Percentiles rank a stretch among this genome's conserved stretches.
These are phyloP conservation scores for Strigomonas culicis DNA, from an alignment of 208 protist genomes.

Conservation along the genomic window DNA sequence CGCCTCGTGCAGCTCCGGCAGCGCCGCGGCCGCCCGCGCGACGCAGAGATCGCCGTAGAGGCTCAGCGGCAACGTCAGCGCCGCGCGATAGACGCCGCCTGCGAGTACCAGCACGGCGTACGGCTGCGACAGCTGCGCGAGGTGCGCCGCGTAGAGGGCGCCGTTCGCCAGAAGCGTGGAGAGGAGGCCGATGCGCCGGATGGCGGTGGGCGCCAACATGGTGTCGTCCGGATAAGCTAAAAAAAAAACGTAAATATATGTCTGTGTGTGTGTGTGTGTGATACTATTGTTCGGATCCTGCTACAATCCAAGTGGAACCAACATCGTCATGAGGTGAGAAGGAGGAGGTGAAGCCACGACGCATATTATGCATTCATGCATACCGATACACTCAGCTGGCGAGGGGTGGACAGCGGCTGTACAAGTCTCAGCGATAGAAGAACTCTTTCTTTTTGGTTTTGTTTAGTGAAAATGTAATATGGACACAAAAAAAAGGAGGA, in stretches of 20 bases:
- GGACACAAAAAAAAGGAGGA: background rate
- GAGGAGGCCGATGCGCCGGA: slow-evolving; percentile 42
- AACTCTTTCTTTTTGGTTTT: slow-evolving; percentile 1
- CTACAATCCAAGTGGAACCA: too few relatives aligned
- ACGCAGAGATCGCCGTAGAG: slow-evolving; percentile 84
- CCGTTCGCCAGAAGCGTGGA: slow-evolving; percentile 53
- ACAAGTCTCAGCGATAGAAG: background rate
- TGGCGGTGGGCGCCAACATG: slow-evolving; percentile 34
- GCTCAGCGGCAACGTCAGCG: slow-evolving; percentile 39
- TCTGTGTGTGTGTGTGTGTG: background rate
- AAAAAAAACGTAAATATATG: background rate
- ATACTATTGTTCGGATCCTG: too few relatives aligned
- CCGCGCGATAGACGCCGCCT: slow-evolving; percentile 45
- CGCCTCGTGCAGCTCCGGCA: slow-evolving; percentile 73
- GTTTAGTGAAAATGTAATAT: background rate
- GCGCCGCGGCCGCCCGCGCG: slow-evolving; percentile 43
- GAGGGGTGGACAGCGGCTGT: background rate
- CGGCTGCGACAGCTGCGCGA: slow-evolving; percentile 30
- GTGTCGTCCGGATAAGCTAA: background rate
- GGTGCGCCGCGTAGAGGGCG: slow-evolving; percentile 40
- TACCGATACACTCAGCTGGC: too few relatives aligned
- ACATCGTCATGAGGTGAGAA: background rate
- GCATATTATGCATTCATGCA: too few relatives aligned
- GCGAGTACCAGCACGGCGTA: slow-evolving; percentile 46
- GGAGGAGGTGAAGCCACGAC: background rate